Evolutionary conservation across 495 filamentous ascomycete genomes (phyloP).

Genomic region (Lophiostoma macrostomum): DNA sequence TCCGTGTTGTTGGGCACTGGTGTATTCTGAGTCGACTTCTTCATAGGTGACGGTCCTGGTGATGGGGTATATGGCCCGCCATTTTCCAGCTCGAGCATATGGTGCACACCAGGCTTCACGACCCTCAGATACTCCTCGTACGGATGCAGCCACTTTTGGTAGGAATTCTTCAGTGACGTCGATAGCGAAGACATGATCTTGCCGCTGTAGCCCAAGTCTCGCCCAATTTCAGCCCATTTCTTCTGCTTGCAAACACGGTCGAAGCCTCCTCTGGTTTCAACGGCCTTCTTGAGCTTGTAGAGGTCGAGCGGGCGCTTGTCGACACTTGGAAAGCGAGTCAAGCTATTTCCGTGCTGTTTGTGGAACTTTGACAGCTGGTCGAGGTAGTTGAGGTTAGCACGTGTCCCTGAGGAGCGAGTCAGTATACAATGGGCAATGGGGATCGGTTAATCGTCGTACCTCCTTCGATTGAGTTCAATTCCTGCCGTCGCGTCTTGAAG

Average conservation of each 20-base stretch:
- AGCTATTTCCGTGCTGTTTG: conserved; percentile 90
- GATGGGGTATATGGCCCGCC: conserved; percentile 92
- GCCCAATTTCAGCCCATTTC: conserved; percentile 98
- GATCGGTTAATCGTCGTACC: conserved; percentile 57
- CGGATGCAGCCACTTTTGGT: conserved; percentile 89
- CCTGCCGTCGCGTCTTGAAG: conserved; percentile 93
- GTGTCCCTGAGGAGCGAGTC: conserved; percentile 60
- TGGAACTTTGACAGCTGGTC: conserved; percentile 96
- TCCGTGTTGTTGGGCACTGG: conserved; percentile 62
- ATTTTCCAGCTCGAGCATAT: conserved; percentile 88
- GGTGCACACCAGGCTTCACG: conserved; percentile 94
- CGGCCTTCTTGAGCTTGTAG: conserved; percentile 94
- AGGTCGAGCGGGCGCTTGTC: conserved; percentile 97
- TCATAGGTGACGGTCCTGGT: conserved; percentile 81
- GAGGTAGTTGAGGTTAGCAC: conserved; percentile 92
- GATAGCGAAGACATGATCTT: conserved; percentile 99
- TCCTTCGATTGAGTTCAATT: conserved; percentile 97
- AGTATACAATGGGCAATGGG: conserved; percentile 10
- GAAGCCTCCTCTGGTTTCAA: conserved; percentile 90
- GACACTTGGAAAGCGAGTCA: conserved; percentile 91
- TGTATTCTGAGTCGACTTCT: conserved; percentile 68
- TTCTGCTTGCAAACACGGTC: conserved; percentile 94
- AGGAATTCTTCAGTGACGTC: conserved; percentile 97
- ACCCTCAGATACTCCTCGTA: conserved; percentile 93
- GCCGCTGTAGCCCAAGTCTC: conserved; percentile 95